These are phyloP conservation scores for Pseudovirgaria hyperparasitica DNA, from an alignment of 2,329 filamentous ascomycete species.

Conservation along the genomic window DNA sequence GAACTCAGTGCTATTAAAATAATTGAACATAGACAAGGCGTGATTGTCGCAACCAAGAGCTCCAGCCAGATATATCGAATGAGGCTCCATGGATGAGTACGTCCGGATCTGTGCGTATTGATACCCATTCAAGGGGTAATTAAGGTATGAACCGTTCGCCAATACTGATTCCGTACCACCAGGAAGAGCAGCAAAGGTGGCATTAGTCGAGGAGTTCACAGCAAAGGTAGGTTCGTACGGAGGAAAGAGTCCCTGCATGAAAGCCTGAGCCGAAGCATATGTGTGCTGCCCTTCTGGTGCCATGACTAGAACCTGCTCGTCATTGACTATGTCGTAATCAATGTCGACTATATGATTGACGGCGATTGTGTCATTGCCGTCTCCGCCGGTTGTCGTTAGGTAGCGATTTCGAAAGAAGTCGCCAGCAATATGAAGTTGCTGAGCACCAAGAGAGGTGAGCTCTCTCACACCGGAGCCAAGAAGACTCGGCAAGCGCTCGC, in stretches of 20 bases:
- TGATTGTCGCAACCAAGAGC: constrained; percentile 31
- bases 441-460: constrained; percentile 43
- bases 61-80: constrained; percentile 38
- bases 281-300: constrained; percentile 35
- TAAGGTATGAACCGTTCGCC: constrained; percentile 34
- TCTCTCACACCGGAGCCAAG: constrained; percentile 12
- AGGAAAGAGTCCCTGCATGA: constrained; percentile 50
- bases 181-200: constrained; percentile 8
- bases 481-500: constrained; percentile 39
- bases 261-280: constrained; percentile 43
- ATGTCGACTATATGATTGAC: constrained; percentile 30
- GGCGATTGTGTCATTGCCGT: constrained; percentile 7
- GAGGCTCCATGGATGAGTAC: constrained; percentile 31
- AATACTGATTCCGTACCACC: constrained; percentile 27
- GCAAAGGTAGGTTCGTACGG: constrained; percentile 25
- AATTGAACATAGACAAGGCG: constrained; percentile 23
- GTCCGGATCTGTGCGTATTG: constrained; percentile 42
- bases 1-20: constrained; percentile 30
- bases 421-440: constrained; percentile 38
- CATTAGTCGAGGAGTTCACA: constrained; percentile 9
- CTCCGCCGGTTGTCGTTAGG: constrained; percentile 19
- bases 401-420: constrained; percentile 41
- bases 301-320: constrained; percentile 34
- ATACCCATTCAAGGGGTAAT: constrained; percentile 41
- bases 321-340: constrained; percentile 30